Percentiles rank a stretch among this genome's conserved stretches.
phyloP scores from a whole-genome alignment of 192 early-diverging fungal species.

The Mycoemilia scoparia region DNA sequence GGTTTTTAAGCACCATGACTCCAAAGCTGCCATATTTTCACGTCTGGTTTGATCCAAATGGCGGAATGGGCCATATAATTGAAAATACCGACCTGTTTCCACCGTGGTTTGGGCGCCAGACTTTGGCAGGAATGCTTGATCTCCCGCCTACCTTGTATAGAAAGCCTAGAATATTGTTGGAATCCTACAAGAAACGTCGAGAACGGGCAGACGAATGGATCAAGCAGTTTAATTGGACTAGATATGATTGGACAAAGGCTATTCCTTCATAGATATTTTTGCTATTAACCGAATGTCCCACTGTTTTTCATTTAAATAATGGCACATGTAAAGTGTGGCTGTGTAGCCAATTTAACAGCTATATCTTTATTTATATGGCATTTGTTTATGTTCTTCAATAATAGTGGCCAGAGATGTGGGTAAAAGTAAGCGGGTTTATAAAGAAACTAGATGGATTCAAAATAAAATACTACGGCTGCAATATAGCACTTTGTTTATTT shows the following conservation, averaged over 20 bases:
- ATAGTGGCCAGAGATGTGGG: too few species aligned
- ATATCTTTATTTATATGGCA: too few species aligned
- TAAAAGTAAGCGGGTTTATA: too few species aligned
- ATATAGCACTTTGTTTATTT: too few species aligned
- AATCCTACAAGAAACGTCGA: slow-evolving; percentile 25
- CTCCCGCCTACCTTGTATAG: slow-evolving; percentile 57
- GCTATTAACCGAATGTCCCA: too few species aligned
- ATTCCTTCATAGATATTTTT: too few species aligned
- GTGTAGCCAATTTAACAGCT: too few species aligned
- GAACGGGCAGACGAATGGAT: slow-evolving; percentile 35
- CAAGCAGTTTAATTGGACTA: slow-evolving; percentile 41
- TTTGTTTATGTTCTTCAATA: too few species aligned
- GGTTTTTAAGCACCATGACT: slow-evolving; percentile 51
- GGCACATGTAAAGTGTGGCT: too few species aligned
- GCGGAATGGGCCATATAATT: slow-evolving; percentile 90
- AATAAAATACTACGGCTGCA: too few species aligned
- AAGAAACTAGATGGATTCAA: too few species aligned
- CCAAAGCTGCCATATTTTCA: slow-evolving; percentile 88
- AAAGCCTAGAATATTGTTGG: slow-evolving; percentile 35
- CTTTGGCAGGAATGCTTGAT: slow-evolving; percentile 67
- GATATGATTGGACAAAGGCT: slow-evolving; percentile 78
- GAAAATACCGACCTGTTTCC: slow-evolving; percentile 66
- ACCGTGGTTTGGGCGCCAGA: slow-evolving; percentile 77
- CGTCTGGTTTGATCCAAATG: slow-evolving; percentile 82
- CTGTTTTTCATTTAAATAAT: too few species aligned